Base-by-base conservation (phyloP, 495 filamentous ascomycete genomes). In the Aspergillus haitiensis region DNA sequence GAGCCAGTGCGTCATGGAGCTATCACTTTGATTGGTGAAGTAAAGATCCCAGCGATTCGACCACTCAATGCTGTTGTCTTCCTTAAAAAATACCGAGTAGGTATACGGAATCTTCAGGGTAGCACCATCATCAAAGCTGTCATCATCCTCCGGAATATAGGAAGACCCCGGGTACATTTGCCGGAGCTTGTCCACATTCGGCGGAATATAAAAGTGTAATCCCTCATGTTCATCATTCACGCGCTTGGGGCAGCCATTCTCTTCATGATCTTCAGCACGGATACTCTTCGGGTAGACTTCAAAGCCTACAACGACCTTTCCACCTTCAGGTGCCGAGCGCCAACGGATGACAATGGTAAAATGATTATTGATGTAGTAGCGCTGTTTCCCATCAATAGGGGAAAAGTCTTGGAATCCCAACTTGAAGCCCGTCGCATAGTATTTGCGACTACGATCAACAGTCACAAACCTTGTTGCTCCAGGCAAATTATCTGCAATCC, bases 381-480 rank as follows among this genome's bases (percentile, higher is more conserved):
- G 81, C n/a, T 82, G 79, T 61, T 83, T 80, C 13, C 84, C 87
- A 7, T 82, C 83, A 37, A 70, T 73, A 2, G 82, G 72, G 0
- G 85, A 86, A 47, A 80, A 79, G 55, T 95, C 89, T 59, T 85
- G 85, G 64, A 87, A 91, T 1, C 93, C 93, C 33, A 97, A 75
- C 75, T 96, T 97, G 78, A 96, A 97, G n/a, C 93, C 93, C 12
- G 93, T 86, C 21, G 93, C 91, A 68, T 96, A 97, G 73, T 96
- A 96, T 70, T 92, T 96, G 63, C 87, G 85, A 54, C 82, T 86
- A 70, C 90, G 91, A 70, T 97, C 93, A 12, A 91, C 88, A 0
- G 91, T 95, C 46, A 96, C 91, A 66, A 96, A 97, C 68, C 87
- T 92, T 5, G 93, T 96, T 42, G 93, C 93, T 7, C 93, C 93